Base-by-base conservation (phyloP, 805 yeast species). In the Saturnispora halmiae region DNA sequence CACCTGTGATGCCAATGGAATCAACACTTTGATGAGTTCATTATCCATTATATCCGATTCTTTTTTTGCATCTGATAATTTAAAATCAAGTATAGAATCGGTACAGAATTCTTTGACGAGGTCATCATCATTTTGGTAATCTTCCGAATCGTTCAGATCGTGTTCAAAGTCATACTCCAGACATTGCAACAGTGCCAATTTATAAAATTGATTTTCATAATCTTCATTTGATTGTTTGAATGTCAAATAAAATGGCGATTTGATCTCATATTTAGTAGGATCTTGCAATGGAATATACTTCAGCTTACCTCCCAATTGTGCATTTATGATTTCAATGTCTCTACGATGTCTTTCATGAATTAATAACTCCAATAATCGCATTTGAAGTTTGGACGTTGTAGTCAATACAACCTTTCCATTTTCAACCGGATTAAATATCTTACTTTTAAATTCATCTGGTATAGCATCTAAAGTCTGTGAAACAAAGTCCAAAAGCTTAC, bases 151-250 rank as follows among this genome's bases (percentile, higher is more conserved):
- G 35, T 51, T 56, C 15, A 58, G 35, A 1, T 26, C 38, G 30
- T 52, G 49, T 35, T 64, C 68, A 42, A 60, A 61, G 31, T 59
- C 56, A 33, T 57, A 62, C 45, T 64, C 69, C 6, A 64, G 41
- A 21, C 51, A 56, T 43, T 64, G 69, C 13, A 64, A 44, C 24
- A 61, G 39, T 2, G 65, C 58, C 31, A 64, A 55, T 37, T 53
- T 54, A 29, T 41, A 50, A 41, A 61, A 63, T n/a, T 55, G 53
- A 4, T 46, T 49, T 10, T 43, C 42, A 41, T 58, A 55, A 1
- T 43, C 43, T 1, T 48, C 55, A 7, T 40, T 42, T 6, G 49
- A 42, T 2, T 38, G 36, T 18, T 47, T 36, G 15, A 63, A 55
- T 11, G 52, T 45, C 27, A 48, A 45, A 34, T 40, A 58, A 21